Base-by-base conservation (phyloP, 1,139 yeast genomes). In the Pichia sp. region DNA sequence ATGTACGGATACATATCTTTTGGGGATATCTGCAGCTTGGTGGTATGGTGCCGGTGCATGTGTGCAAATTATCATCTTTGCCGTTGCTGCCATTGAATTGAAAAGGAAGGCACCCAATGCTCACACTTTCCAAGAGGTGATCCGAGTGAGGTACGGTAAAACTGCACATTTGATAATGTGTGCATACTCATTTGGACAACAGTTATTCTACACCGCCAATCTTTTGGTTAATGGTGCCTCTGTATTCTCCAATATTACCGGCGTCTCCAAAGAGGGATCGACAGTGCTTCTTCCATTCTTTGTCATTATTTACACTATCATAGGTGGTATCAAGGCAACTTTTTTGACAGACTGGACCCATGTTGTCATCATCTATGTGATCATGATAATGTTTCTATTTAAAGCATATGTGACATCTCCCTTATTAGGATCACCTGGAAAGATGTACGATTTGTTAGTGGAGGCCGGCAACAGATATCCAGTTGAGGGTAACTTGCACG, bases 1-100 rank as follows among this genome's bases (percentile, higher is more conserved):
- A 11, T 45, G 52, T 19, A 51, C 55, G 2, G 44, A 43, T 24
- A 45, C 52, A 8, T 53, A 52, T 32, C 27, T 33, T n/a, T 37
- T 41, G 7, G 67, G 67, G 35, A 53, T 63, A 17, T 50, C 63
- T 20, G 76, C 74, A 27, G 67, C 71, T 5, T 66, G 63, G 50
- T 68, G 62, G 52, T 68, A 69, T 48, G 75, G 74, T 22, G 71
- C 72, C 12, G 77, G 77, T 40, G 76, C 75, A 3, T 62, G 72
- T 27, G 67, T 69, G 39, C 77, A 72, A 48, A 70, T 72, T 43
- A 64, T 69, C 18, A 59, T 70, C 25, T 72, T 71, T 51, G 64
- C 74, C 6, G 65, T 71, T 44, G 56, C 69, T 41, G 77, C 76
- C 21, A 69, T 71, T 39, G 69, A 69, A 49, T 71, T 72, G 25